A percentile compares a stretch with the other conserved stretches of the same genome.
Conservation (phyloP, 2,329 filamentous ascomycete species). For the Neofusicoccum ribis region DNA sequence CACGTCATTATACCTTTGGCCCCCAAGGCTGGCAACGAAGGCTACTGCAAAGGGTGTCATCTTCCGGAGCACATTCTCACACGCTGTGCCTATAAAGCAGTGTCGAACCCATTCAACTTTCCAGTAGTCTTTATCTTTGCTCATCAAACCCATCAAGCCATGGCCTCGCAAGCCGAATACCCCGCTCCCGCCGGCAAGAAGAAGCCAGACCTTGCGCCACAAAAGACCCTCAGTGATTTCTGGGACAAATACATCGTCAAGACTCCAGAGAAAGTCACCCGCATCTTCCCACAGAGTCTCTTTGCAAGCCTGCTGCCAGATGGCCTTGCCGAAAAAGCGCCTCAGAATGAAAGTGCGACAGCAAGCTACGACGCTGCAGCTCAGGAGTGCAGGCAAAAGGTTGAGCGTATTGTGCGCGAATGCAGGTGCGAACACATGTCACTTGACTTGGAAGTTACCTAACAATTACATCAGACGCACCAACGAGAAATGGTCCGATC, state of each 20-base stretch:
- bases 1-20: too few species aligned
- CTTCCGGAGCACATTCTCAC: too few species aligned
- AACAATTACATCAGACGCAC: constrained; percentile 47
- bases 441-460: not conserved
- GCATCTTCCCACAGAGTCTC: constrained; percentile 67
- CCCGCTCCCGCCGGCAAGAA: too few species aligned
- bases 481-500: constrained; percentile 83
- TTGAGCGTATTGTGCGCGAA: constrained; percentile 59
- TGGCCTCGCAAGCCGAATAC: too few species aligned
- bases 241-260: constrained; percentile 70
- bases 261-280: constrained; percentile 70
- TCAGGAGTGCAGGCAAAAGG: constrained; percentile 64
- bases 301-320: constrained; percentile 63
- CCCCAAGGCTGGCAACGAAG: too few species aligned
- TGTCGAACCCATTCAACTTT: too few species aligned
- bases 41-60: too few species aligned
- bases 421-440: constrained; percentile 54
- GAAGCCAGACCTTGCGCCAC: too few species aligned
- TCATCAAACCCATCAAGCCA: too few species aligned
- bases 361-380: constrained; percentile 73
- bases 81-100: too few species aligned
- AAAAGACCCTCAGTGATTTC: constrained; percentile 61
- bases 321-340: constrained; percentile 53
- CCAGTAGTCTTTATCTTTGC: too few species aligned
- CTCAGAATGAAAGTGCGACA: constrained; percentile 62